Evolutionary conservation across 1,139 yeast species (phyloP), one percentile per base, ranked within the genome.

Genomic region (Diutina pseudorugosa): DNA sequence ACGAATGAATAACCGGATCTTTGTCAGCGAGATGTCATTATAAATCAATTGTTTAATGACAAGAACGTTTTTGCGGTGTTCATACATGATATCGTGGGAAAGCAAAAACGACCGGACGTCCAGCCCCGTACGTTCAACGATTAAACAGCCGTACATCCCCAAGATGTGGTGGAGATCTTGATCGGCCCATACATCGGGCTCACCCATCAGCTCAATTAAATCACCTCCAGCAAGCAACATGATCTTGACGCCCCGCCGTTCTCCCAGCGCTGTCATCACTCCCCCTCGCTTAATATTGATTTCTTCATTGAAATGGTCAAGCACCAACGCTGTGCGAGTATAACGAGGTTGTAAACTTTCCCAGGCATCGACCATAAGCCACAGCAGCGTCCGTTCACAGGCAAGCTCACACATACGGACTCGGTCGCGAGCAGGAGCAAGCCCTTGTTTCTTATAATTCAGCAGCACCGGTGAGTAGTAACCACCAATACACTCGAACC

Each of bases 281-380:
- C 98, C 99, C 18, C 94, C 93, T 54, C 95, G 73, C 64, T 85
- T 85, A 57, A 90, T 82, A 66, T 94, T 93, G 59, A 93, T 85
- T 64, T 94, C 98, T 63, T 91, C 90, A 68, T 93, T 93, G 69
- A 93, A 93, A 67, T 93, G 99, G 67, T 93, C 98, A 64, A 93
- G 76, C 5, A 93, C 99, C 53, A 89, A 77, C 1, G 98, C 98
- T 0, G 99, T 93, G 59, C 98, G 77, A 27, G 96, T 90, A 66
- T 94, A 94, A 52, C 81, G 78, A 0, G 90, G 88, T 66, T 94
- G 98, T 56, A 93, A 73, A 7, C 95, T 85, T 68, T 93, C 99
- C 99, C 99, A 93, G 0, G 98, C 97, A 67, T 93, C 99, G 23
- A 93, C 98, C 98, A 93, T 94, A 51, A 94, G 75, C 98, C 99